Percentiles rank a stretch among this genome's conserved stretches.
Evolutionary conservation across 2,329 filamentous ascomycete species (phyloP).

Genomic region (Xylariaceae sp.): DNA sequence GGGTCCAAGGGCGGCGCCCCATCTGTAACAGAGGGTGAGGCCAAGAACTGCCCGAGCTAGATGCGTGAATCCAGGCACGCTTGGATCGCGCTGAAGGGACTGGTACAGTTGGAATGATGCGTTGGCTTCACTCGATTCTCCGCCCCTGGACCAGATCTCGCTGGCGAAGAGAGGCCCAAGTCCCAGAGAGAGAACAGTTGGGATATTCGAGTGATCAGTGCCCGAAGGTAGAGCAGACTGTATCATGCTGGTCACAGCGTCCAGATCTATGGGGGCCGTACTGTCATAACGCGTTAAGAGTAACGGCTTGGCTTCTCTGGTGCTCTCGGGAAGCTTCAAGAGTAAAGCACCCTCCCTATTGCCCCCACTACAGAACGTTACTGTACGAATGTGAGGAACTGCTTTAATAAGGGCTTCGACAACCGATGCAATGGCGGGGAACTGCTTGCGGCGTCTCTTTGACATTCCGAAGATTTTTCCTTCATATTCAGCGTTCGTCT

Average conservation of each 20-base stretch:
- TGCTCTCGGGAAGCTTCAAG: constrained; percentile 55
- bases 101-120: constrained; percentile 67
- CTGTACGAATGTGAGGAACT: constrained; percentile 64
- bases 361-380: constrained; percentile 82
- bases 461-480: constrained; percentile 72
- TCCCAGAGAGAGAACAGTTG: constrained; percentile 40
- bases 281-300: constrained; percentile 31
- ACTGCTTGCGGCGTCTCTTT: constrained; percentile 70
- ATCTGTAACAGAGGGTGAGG: constrained; percentile 66
- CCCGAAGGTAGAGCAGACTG: constrained; percentile 39
- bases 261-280: constrained; percentile 25
- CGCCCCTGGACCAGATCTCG: constrained; percentile 48
- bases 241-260: constrained; percentile 37
- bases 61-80: constrained; percentile 69
- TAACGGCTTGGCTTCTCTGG: constrained; percentile 63
- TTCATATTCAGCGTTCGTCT: constrained; percentile 44
- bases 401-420: constrained; percentile 67
- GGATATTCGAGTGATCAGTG: constrained; percentile 33
- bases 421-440: constrained; percentile 76
- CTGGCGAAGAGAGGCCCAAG: constrained; percentile 42
- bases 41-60: constrained; percentile 64
- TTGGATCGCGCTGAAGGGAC: constrained; percentile 62
- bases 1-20: constrained; percentile 57
- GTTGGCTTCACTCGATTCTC: constrained; percentile 47
- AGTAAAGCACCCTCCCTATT: constrained; percentile 81